Base-by-base conservation (phyloP, 345 rosid species). In the Cardamine resedifolia region DNA sequence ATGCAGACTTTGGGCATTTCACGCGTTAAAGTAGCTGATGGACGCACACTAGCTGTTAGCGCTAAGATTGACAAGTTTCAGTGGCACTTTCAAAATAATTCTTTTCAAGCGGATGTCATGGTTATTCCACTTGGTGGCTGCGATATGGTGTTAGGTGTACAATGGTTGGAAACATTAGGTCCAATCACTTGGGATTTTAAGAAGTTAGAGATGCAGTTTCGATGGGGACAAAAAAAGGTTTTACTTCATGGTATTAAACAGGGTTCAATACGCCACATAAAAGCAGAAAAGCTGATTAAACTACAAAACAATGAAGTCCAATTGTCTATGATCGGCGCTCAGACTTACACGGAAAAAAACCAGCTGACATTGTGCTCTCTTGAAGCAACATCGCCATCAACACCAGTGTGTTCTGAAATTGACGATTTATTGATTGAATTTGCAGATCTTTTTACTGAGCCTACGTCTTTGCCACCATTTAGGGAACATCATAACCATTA, bases 301-400 rank as follows among this genome's bases (percentile, higher is more conserved):
- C 0, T 1, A 0, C 23, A 1, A 0, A 1, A 0, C n/a, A 4
- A 4, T 0, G 14, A 10, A 47, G 7, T 4, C 7, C 6, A 10
- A 21, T 0, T 36, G 0, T 36, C 41, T 10, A 10, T 10, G 15
- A 36, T 36, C 11, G 10, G 11, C 5, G 15, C 41, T 36, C 5
- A 36, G 41, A 1, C 41, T 36, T 36, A 3, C 3, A 1, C 8
- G 1, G 15, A 36, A 36, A 2, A 36, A 3, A 15, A 10, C 15
- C 41, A 36, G 5, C 5, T 11, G 0, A 36, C 5, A 0, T 10
- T 11, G 5, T 36, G 0, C 14, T 36, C 41, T 10, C 41, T 36
- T 10, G 41, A 36, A 36, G 41, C 4, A 3, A 36, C 41, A 36
- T 36, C 41, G 4, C 3, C 14, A 36, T 3, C 4, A 10, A 0